These are phyloP conservation scores for Nemania abortiva DNA, from an alignment of 2,329 filamentous ascomycete genomes.

Conservation along the genomic window DNA sequence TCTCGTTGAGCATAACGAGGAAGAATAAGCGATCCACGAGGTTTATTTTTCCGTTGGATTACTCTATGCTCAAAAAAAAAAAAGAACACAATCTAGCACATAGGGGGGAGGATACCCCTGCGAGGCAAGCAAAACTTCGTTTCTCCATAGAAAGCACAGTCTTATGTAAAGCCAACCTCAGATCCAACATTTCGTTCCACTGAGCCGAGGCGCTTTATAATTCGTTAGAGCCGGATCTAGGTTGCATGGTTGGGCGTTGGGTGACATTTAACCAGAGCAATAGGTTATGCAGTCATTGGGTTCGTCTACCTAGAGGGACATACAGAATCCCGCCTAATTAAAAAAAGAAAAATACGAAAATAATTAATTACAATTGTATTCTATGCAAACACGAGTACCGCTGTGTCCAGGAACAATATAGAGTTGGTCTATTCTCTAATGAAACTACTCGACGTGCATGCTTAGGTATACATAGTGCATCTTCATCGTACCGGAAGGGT, in stretches of 20 bases:
- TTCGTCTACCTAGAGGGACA: slow-evolving; percentile 35
- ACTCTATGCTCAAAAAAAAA: slow-evolving; percentile 11
- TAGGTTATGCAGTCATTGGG: slow-evolving; percentile 28
- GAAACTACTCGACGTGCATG: too few species aligned
- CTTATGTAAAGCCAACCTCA: slow-evolving; percentile 32
- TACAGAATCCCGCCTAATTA: slow-evolving; percentile 32
- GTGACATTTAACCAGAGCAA: slow-evolving; percentile 26
- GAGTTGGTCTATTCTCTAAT: not conserved
- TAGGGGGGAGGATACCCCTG: slow-evolving; percentile 4
- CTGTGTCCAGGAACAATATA: not conserved
- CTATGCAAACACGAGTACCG: not conserved
- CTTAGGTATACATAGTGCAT: too few species aligned
- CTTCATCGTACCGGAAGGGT: too few species aligned
- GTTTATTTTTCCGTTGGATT: slow-evolving; percentile 14
- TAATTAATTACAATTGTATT: slow-evolving; percentile 16
- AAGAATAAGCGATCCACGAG: slow-evolving; percentile 41
- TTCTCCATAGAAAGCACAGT: slow-evolving; percentile 36
- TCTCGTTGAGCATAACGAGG: slow-evolving; percentile 72
- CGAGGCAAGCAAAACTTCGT: slow-evolving; percentile 27
- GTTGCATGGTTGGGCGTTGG: slow-evolving; percentile 41
- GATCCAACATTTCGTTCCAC: slow-evolving; percentile 24
- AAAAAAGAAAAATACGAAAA: slow-evolving; percentile 30
- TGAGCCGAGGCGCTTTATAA: slow-evolving; percentile 28
- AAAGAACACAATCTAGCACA: slow-evolving; percentile 17
- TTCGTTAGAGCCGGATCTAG: slow-evolving; percentile 34